phyloP scores from a whole-genome alignment of 768 basidiomycete genomes.

The Amanita muscaria region DNA sequence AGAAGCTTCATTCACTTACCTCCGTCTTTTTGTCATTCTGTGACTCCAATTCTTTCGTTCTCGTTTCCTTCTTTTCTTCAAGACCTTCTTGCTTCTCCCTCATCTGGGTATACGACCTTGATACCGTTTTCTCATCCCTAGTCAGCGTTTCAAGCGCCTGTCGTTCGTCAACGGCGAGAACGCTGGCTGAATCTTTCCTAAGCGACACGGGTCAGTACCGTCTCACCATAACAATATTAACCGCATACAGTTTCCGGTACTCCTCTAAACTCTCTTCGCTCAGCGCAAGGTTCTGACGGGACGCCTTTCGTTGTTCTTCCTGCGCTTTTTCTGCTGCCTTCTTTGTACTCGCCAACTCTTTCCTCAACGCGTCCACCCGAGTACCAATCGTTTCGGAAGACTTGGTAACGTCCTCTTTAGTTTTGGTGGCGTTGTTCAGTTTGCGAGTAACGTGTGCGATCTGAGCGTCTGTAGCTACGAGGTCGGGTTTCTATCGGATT shows the following conservation, averaged over 20 bases:
- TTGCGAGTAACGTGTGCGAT: conserved; percentile 82
- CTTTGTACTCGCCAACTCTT: conserved; percentile 59
- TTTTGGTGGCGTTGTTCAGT: conserved; percentile 56
- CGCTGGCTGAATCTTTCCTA: conserved; percentile 74
- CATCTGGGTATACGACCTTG: conserved; percentile 54
- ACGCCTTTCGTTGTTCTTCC: conserved; percentile 68
- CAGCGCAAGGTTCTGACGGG: conserved; percentile 68
- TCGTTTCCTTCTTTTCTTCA: conserved; percentile 45
- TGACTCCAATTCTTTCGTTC: conserved; percentile 42
- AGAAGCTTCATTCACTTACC: conserved; percentile 27
- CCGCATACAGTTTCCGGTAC: conserved; percentile 69
- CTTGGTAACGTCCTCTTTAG: conserved; percentile 53
- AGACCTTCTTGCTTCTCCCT: conserved; percentile 63
- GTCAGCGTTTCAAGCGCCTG: conserved; percentile 73
- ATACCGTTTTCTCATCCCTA: conserved; percentile 73
- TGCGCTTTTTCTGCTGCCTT: conserved; percentile 70
- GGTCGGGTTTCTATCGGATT: conserved; percentile 72
- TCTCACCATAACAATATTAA: not conserved
- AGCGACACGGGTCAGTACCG: not conserved
- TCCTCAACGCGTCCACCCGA: conserved; percentile 46
- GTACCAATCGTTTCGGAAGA: conserved; percentile 36
- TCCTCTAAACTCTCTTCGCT: conserved; percentile 81
- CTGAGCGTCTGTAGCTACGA: conserved; percentile 78
- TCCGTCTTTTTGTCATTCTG: conserved; percentile 48
- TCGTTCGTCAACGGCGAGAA: conserved; percentile 79